phyloP scores from a whole-genome alignment of 306 rosid species.

The Inga leiocalycina region DNA sequence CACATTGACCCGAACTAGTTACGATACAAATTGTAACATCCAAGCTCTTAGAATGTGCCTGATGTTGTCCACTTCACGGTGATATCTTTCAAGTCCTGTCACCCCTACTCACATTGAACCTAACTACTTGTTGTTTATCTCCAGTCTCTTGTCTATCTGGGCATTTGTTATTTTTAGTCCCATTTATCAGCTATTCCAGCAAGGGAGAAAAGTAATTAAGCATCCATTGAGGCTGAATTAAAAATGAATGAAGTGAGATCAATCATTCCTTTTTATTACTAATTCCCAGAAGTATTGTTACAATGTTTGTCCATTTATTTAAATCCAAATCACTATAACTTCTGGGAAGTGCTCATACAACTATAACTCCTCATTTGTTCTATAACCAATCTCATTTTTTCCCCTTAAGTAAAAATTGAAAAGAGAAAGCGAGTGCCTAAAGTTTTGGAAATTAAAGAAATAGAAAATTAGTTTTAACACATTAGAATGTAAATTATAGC shows the following conservation, averaged over 20 bases:
- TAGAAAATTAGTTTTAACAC: background rate
- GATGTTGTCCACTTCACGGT: too few species aligned
- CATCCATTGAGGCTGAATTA: slow-evolving; percentile 67
- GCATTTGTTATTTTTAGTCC: too few species aligned
- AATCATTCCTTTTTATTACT: background rate
- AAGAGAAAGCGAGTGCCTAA: too few species aligned
- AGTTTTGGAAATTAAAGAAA: background rate
- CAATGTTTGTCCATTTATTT: background rate
- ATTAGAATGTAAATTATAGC: too few species aligned
- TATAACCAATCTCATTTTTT: background rate
- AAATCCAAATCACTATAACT: background rate
- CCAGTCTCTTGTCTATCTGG: too few species aligned
- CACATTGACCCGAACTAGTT: too few species aligned
- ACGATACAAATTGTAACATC: too few species aligned
- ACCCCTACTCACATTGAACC: too few species aligned
- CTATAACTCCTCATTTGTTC: background rate
- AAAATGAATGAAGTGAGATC: slow-evolving; percentile 57
- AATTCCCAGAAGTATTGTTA: background rate
- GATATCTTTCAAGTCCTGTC: too few species aligned
- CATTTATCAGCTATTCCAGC: slow-evolving; percentile 51
- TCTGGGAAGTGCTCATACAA: background rate
- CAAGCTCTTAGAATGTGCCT: too few species aligned
- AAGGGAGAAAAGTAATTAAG: slow-evolving; percentile 83
- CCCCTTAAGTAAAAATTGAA: too few species aligned
- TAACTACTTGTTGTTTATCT: too few species aligned